Conservation (phyloP, 2,329 filamentous ascomycete species). For the Trichoderma polysporum region DNA sequence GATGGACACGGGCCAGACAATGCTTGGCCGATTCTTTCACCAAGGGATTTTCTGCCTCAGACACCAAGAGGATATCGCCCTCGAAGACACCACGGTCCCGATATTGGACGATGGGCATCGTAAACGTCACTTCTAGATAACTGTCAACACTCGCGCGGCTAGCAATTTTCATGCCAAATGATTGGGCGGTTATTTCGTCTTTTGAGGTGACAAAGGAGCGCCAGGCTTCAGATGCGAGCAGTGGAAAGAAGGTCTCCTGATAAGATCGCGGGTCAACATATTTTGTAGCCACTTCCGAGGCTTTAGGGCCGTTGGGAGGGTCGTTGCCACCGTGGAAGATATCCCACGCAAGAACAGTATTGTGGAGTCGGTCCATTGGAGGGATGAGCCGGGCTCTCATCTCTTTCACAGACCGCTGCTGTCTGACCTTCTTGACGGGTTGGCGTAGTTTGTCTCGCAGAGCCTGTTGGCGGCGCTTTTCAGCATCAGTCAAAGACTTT, state of each 20-base stretch:
- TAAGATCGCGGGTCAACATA: slow-evolving; percentile 79
- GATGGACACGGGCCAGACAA: slow-evolving; percentile 81
- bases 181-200: slow-evolving; percentile 76
- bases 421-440: slow-evolving; percentile 81
- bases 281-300: slow-evolving; percentile 71
- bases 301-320: slow-evolving; percentile 73
- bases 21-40: slow-evolving; percentile 65
- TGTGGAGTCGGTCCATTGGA: slow-evolving; percentile 80
- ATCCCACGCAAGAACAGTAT: slow-evolving; percentile 87
- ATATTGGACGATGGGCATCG: slow-evolving; percentile 68
- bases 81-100: slow-evolving; percentile 73
- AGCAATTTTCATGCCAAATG: slow-evolving; percentile 84
- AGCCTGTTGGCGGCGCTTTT: slow-evolving; percentile 45
- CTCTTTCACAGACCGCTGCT: slow-evolving; percentile 82
- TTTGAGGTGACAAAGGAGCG: slow-evolving; percentile 87
- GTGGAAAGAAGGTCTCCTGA: slow-evolving; percentile 83
- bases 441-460: slow-evolving; percentile 59
- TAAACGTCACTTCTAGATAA: slow-evolving; percentile 87
- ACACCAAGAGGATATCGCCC: slow-evolving; percentile 86
- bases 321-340: slow-evolving; percentile 88
- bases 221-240: slow-evolving; percentile 93
- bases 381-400: slow-evolving; percentile 91
- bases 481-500: slow-evolving; percentile 51
- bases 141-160: slow-evolving; percentile 89
- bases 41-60: slow-evolving; percentile 70